Evolutionary conservation across 352 stramenopile species (phyloP).

Genomic region (Phytophthora meadii): DNA sequence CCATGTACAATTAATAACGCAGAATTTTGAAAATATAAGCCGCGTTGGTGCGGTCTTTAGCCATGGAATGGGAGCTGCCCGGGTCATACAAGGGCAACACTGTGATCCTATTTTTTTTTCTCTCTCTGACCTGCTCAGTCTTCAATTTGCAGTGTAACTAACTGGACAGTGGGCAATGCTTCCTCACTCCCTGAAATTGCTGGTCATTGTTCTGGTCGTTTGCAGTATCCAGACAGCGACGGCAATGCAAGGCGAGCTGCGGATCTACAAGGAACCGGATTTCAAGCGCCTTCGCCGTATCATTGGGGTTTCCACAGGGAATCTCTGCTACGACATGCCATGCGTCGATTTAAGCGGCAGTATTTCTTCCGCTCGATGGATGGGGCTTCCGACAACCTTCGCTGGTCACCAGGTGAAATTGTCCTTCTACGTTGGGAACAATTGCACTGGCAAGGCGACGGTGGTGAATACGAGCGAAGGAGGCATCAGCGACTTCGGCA

Average conservation of each 20-base stretch:
- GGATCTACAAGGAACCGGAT: conserved; percentile 30
- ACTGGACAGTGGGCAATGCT: no score
- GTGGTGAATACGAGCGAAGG: conserved; percentile 21
- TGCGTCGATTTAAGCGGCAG: conserved; percentile 12
- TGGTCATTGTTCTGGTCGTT: not conserved
- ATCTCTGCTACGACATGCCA: conserved; percentile 39
- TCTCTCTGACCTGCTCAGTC: conserved; percentile 5
- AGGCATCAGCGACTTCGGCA: conserved; percentile 13
- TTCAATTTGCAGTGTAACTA: conserved; percentile 14
- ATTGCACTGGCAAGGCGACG: conserved; percentile 27
- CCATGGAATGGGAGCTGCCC: not conserved
- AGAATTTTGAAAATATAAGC: conserved; percentile 9
- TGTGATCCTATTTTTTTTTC: not conserved
- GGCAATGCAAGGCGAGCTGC: conserved; percentile 28
- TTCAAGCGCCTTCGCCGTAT: conserved; percentile 33
- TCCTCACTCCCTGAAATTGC: no score
- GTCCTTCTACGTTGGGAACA: conserved; percentile 25
- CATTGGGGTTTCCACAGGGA: conserved; percentile 14
- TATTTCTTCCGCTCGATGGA: conserved; percentile 31
- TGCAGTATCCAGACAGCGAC: not conserved
- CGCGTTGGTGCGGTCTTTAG: not conserved
- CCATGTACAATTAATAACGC: conserved; percentile 14
- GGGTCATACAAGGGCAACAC: conserved; percentile 9
- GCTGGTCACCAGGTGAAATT: conserved; percentile 18
- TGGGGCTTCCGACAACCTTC: conserved; percentile 14